Percentiles rank a stretch among this genome's conserved stretches.
Evolutionary conservation across 768 basidiomycete genomes (phyloP).

Genomic region (Tricholoma flavovirens): DNA sequence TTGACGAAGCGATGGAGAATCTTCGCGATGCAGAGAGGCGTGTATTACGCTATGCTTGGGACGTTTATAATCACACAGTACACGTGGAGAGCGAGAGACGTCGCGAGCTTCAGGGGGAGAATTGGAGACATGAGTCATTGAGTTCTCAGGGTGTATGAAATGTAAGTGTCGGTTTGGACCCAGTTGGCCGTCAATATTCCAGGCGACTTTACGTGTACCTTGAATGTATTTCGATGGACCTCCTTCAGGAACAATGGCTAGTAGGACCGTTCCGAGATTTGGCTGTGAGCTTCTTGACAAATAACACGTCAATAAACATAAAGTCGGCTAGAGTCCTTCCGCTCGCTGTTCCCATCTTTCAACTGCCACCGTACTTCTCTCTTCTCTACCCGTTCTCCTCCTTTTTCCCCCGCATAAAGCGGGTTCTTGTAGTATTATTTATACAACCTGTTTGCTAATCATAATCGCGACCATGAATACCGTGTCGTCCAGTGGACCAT

Average conservation of each 20-base stretch:
- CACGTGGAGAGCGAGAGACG: conserved; percentile 3
- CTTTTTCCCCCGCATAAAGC: neutral
- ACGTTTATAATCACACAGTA: conserved; percentile 24
- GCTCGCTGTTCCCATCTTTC: conserved; percentile 1
- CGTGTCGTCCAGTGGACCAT: conserved; percentile 6
- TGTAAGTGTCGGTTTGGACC: neutral
- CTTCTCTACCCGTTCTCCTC: conserved; percentile 2
- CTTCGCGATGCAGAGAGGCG: conserved; percentile 26
- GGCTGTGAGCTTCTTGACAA: conserved; percentile 14
- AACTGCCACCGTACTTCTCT: conserved; percentile 12
- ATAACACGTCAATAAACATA: conserved; percentile 32
- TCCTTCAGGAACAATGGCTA: too few relatives aligned
- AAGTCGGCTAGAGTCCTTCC: conserved; percentile 4
- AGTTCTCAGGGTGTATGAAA: neutral
- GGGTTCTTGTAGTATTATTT: neutral
- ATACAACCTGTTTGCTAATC: neutral
- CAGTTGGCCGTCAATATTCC: neutral
- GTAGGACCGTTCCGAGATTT: neutral
- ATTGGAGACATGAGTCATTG: neutral
- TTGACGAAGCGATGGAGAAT: conserved; percentile 36
- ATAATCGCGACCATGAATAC: conserved; percentile 12
- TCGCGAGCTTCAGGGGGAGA: neutral
- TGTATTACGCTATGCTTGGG: conserved; percentile 36
- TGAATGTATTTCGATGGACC: neutral
- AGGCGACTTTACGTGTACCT: neutral